A percentile compares a stretch with the other conserved stretches of the same genome.
Conservation (phyloP, 2,329 filamentous ascomycete genomes). For the Colletotrichum sidae region DNA sequence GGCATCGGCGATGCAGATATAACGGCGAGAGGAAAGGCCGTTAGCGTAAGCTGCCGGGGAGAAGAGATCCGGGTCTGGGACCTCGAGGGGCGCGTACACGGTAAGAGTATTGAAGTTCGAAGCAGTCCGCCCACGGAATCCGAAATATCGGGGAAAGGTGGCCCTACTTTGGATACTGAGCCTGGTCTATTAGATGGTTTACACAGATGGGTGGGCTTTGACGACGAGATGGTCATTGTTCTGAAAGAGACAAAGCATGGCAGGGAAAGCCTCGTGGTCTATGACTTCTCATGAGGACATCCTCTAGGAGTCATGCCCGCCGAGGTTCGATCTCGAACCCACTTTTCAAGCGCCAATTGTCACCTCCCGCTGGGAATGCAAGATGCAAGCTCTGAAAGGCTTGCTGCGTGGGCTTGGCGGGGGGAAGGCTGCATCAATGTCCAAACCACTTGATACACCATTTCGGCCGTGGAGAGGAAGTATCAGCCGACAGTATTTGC, state of each 20-base stretch:
- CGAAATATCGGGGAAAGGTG: not conserved
- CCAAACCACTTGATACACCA: too few relatives aligned
- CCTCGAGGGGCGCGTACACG: slow-evolving; percentile 75
- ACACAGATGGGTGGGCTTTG: slow-evolving; percentile 83
- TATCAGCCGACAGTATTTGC: too few relatives aligned
- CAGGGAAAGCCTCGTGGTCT: slow-evolving; percentile 81
- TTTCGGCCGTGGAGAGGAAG: too few relatives aligned
- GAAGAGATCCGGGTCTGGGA: slow-evolving; percentile 90
- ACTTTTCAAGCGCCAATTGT: too few relatives aligned
- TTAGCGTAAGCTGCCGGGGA: slow-evolving; percentile 86
- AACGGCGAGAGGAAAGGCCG: slow-evolving; percentile 85
- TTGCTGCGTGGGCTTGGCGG: too few relatives aligned
- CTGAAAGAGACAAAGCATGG: slow-evolving; percentile 77
- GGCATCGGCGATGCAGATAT: slow-evolving; percentile 89
- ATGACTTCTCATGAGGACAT: slow-evolving; percentile 81
- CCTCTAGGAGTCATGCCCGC: slow-evolving; percentile 2
- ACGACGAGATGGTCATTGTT: slow-evolving; percentile 92
- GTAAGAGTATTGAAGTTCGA: slow-evolving; percentile 63
- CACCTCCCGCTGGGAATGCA: too few relatives aligned
- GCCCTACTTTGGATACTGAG: not conserved
- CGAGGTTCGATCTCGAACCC: not conserved
- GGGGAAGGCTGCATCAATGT: too few relatives aligned
- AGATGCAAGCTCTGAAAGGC: too few relatives aligned
- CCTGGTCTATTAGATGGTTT: slow-evolving; percentile 56
- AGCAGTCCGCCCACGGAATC: slow-evolving; percentile 45